Evolutionary conservation across 164 flowering plant genomes (phyloP).

Genomic region (Dillenia suffruticosa): DNA sequence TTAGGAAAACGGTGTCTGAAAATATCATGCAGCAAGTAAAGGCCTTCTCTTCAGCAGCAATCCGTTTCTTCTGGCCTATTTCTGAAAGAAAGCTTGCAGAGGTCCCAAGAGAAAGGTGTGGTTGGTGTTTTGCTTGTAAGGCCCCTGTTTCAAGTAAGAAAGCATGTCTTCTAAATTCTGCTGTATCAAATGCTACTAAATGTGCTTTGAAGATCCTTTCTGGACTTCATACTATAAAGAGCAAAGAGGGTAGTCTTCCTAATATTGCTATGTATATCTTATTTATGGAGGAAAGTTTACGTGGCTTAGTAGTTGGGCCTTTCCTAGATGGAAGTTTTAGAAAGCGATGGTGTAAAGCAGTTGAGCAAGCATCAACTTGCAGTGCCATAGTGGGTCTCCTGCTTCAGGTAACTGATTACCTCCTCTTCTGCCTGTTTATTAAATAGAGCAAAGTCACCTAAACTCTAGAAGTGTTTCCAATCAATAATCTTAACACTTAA

Average conservation of each 20-base stretch:
- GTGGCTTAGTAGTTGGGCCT: slow-evolving; percentile 68
- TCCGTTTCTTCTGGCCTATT: slow-evolving; percentile 88
- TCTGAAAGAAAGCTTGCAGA: slow-evolving; percentile 75
- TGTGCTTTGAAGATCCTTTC: slow-evolving; percentile 48
- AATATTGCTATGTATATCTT: slow-evolving; percentile 65
- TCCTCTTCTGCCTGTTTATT: not conserved
- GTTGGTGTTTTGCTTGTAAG: slow-evolving; percentile 92
- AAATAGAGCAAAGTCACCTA: too few relatives aligned
- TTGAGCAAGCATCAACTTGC: slow-evolving; percentile 57
- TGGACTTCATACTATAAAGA: slow-evolving; percentile 44
- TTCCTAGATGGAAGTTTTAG: slow-evolving; percentile 46
- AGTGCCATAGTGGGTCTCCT: slow-evolving; percentile 45
- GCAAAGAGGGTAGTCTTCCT: slow-evolving; percentile 52
- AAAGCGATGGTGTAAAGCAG: slow-evolving; percentile 62
- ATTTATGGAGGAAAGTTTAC: slow-evolving; percentile 70
- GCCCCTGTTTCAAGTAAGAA: slow-evolving; percentile 49
- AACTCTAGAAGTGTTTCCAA: too few relatives aligned
- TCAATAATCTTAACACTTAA: too few relatives aligned
- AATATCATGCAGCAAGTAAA: slow-evolving; percentile 55
- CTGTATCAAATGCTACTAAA: slow-evolving; percentile 60
- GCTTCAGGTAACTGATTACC: slow-evolving; percentile 62
- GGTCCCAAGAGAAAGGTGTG: slow-evolving; percentile 93
- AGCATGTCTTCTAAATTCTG: slow-evolving; percentile 84
- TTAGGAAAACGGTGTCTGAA: slow-evolving; percentile 47
- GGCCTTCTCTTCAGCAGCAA: slow-evolving; percentile 68